A percentile compares a stretch with the other conserved stretches of the same genome.
Conservation (phyloP, 2,329 filamentous ascomycete species). For the Colletotrichum horii region DNA sequence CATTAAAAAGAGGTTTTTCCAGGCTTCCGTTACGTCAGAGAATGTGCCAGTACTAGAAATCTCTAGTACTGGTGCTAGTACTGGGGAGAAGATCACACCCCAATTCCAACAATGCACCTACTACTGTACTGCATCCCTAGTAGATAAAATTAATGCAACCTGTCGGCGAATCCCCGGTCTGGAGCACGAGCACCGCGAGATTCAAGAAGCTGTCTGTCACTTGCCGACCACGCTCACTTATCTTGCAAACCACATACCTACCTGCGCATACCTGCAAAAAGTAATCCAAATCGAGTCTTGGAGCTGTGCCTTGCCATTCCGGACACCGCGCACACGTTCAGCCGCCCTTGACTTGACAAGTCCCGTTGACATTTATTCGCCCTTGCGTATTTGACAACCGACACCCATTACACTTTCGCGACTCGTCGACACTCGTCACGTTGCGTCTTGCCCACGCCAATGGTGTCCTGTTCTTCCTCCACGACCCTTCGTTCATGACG, state of each 20-base stretch:
- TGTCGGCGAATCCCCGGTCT: not conserved
- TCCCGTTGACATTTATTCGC: not conserved
- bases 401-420: not conserved
- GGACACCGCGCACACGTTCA: not conserved
- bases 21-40: not conserved
- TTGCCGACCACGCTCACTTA: not conserved
- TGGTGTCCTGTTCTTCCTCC: not conserved
- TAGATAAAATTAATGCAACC: not conserved
- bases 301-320: not conserved
- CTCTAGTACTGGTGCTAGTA: not conserved
- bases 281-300: not conserved
- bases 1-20: not conserved
- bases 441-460: constrained; percentile 1
- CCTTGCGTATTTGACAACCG: not conserved
- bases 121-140: too few species aligned
- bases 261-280: not conserved
- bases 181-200: not conserved
- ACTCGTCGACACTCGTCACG: not conserved
- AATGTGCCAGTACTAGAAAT: not conserved
- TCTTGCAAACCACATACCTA: not conserved
- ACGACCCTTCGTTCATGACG: constrained; percentile 14
- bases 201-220: not conserved
- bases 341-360: constrained; percentile 11
- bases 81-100: not conserved
- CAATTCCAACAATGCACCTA: not conserved